Evolutionary conservation across 1,284 basidiomycete species (phyloP).

Genomic region (Tilletia walkeri): DNA sequence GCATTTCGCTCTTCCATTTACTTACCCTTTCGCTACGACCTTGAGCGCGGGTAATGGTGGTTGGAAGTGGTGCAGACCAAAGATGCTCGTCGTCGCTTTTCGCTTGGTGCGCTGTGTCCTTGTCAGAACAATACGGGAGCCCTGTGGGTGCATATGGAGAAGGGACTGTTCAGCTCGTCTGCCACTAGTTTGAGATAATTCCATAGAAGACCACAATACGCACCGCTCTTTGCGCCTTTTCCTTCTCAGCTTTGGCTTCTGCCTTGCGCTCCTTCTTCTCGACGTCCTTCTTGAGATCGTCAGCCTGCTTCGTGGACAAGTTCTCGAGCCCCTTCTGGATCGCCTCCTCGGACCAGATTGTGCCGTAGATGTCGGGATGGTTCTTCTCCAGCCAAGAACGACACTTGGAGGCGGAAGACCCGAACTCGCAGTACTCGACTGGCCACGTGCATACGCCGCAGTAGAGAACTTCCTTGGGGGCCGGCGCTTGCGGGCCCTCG

Average conservation of each 20-base stretch:
- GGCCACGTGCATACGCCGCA: conserved; percentile 53
- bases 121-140: conserved; percentile 46
- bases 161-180: background rate
- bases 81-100: conserved; percentile 51
- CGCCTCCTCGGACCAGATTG: conserved; percentile 49
- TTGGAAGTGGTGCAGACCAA: conserved; percentile 50
- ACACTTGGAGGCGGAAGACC: conserved; percentile 46
- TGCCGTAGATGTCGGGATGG: conserved; percentile 37
- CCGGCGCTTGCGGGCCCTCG: conserved; percentile 13
- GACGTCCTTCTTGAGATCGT: conserved; percentile 49
- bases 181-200: background rate
- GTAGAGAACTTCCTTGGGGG: conserved; percentile 31
- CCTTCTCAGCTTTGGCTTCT: conserved; percentile 52
- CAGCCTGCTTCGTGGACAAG: conserved; percentile 50
- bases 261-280: conserved; percentile 53
- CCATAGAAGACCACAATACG: background rate
- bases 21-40: conserved; percentile 52
- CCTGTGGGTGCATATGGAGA: conserved; percentile 16
- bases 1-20: conserved; percentile 1
- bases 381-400: conserved; percentile 41
- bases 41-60: conserved; percentile 52
- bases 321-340: conserved; percentile 44
- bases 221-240: conserved; percentile 37
- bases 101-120: conserved; percentile 50
- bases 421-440: conserved; percentile 54